Evolutionary conservation across 805 yeast genomes (phyloP), one percentile per base, ranked within the genome.

Genomic region (Candida sakaeoensis): DNA sequence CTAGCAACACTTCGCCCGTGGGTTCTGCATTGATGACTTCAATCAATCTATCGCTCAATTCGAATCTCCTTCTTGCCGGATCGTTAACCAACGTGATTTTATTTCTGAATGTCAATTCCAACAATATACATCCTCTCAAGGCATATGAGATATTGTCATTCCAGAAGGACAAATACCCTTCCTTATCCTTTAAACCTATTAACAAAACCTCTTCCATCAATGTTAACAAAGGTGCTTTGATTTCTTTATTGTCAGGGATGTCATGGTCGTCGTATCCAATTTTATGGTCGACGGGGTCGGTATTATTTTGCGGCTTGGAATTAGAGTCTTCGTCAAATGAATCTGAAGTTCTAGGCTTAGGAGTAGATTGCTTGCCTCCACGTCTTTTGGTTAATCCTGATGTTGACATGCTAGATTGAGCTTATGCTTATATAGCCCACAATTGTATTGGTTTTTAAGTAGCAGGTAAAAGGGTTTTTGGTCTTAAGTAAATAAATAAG

Each of bases 61-160:
- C 95, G 54, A 87, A 82, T 50, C 96, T 75, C 47, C 93, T 80
- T 54, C 98, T 79, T 9, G 91, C 87, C 2, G 97, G 89, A 58
- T 93, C 99, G 56, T 87, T 87, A 36, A 89, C 84, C 70, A 93
- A 79, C 40, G 89, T 75, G 53, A 93, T 87, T 56, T 86, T 85
- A 43, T 89, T 90, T 51, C 97, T 78, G 54, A 93, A 78, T 2
- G 97, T 96, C 62, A 93, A 74, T 63, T 93, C 99, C 58, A 93
- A 75, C 39, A 93, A 56, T 44, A 93, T 91, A 59, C 96, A 85
- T 9, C 99, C 99, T 53, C 99, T 80, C 44, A 93, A 73, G 1
- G 97, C 96, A 65, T 93, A 93, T 17, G 97, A 88, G 40, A 93
- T 90, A 63, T 88, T 90, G 63, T 93, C 99, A 59, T 93, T 93